phyloP scores from a whole-genome alignment of 805 yeast species.

The Hanseniaspora lachancei region DNA sequence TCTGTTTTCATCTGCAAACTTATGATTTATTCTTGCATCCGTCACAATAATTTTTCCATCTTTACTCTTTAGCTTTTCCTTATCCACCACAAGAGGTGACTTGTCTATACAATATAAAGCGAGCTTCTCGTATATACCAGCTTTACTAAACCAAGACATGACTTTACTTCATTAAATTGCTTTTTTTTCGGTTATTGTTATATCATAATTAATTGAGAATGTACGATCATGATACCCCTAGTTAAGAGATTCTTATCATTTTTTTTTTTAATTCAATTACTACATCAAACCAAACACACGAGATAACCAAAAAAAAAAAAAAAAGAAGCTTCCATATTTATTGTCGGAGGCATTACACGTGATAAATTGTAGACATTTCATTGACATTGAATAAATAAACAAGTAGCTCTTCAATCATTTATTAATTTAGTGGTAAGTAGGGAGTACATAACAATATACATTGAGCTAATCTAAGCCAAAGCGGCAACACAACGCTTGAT shows the following conservation, averaged over 20 bases:
- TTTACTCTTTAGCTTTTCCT: constrained; percentile 3
- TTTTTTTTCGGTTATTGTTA: not conserved
- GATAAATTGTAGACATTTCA: too few relatives aligned
- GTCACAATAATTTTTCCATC: constrained; percentile 2
- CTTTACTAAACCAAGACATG: constrained; percentile 11
- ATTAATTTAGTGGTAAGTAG: too few relatives aligned
- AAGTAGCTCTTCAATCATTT: too few relatives aligned
- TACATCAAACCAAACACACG: too few relatives aligned
- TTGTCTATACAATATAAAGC: constrained; percentile 8
- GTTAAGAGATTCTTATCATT: too few relatives aligned
- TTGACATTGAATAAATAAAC: too few relatives aligned
- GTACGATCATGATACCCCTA: too few relatives aligned
- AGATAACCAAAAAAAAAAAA: not conserved
- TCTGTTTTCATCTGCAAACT: not conserved
- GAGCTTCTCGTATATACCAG: constrained; percentile 10
- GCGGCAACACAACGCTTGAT: constrained; percentile 35
- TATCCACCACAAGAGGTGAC: constrained; percentile 9
- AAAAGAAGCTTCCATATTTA: too few relatives aligned
- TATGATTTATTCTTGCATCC: constrained; percentile 3
- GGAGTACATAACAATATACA: not conserved
- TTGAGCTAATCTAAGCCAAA: not conserved
- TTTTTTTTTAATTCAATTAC: too few relatives aligned
- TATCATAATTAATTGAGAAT: not conserved
- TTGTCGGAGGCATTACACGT: too few relatives aligned
- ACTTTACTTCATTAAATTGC: not conserved